Evolutionary conservation across 495 filamentous ascomycete species (phyloP).

Genomic region (Stereocaulon alpinum): DNA sequence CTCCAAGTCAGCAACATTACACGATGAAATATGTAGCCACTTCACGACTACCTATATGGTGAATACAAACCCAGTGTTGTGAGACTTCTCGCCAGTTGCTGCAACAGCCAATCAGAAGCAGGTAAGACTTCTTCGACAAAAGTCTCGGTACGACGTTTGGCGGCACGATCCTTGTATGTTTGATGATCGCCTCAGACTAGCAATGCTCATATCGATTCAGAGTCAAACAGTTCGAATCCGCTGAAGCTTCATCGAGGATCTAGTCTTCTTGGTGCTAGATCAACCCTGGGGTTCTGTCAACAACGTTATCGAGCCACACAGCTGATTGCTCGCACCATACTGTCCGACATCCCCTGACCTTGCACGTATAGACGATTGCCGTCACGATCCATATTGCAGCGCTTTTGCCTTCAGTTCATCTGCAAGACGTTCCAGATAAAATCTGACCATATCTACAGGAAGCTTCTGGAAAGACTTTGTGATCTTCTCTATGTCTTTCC

Average conservation of each 20-base stretch:
- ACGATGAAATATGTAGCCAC: neutral
- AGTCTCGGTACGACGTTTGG: neutral
- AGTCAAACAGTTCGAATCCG: neutral
- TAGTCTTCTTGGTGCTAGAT: conserved; percentile 7
- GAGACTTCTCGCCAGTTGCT: neutral
- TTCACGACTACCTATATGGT: neutral
- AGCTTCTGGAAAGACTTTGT: conserved; percentile 54
- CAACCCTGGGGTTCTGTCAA: neutral
- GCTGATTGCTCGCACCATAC: neutral
- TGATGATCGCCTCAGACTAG: conserved; percentile 7
- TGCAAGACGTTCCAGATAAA: conserved; percentile 67
- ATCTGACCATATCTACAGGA: conserved; percentile 54
- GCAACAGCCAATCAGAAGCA: neutral
- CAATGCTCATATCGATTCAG: neutral
- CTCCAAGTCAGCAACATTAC: no score
- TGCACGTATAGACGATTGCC: neutral
- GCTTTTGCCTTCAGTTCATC: conserved; percentile 49
- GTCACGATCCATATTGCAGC: neutral
- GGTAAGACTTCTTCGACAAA: neutral
- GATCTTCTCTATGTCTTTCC: conserved; percentile 61
- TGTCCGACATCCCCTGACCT: neutral
- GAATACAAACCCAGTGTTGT: neutral
- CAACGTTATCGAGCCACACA: neutral
- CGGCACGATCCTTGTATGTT: neutral
- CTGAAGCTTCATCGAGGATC: conserved; percentile 3